Evolutionary conservation across 1,284 basidiomycete genomes (phyloP).

Genomic region (Apiotrichum gamsii): DNA sequence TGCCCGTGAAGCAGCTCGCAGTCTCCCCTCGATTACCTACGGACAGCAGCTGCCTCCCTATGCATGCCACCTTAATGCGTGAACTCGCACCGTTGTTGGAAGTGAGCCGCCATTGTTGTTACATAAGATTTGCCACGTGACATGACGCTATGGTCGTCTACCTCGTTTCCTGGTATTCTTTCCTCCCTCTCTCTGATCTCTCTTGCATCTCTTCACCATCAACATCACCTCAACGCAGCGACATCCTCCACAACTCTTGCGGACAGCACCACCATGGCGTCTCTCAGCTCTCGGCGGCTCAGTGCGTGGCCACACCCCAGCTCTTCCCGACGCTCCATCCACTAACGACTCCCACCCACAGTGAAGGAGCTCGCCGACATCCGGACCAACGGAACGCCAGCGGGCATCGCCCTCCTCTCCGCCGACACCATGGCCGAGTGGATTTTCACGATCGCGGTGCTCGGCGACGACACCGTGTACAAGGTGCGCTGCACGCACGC

Average conservation of each 20-base stretch:
- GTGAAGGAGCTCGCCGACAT: constrained; percentile 46
- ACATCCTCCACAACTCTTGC: background rate
- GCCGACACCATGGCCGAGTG: constrained; percentile 37
- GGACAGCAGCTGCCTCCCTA: no score
- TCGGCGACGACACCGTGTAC: constrained; percentile 45
- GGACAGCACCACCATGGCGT: background rate
- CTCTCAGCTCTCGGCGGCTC: constrained; percentile 10
- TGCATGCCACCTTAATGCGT: no score
- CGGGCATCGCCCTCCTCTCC: constrained; percentile 34
- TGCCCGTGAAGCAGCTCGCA: no score
- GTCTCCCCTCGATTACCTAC: no score
- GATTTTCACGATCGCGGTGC: constrained; percentile 36
- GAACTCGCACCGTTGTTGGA: no score
- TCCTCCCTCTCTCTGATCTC: no score
- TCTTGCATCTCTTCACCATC: background rate
- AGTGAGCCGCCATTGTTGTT: no score
- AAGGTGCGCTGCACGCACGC: constrained; percentile 13
- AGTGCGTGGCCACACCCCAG: constrained; percentile 2
- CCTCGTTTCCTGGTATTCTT: background rate
- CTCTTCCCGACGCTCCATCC: background rate
- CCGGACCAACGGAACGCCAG: constrained; percentile 37
- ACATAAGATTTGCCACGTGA: no score
- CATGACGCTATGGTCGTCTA: background rate
- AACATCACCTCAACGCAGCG: no score
- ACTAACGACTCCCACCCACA: constrained; percentile 6